These are phyloP conservation scores for Emericellopsis atlantica DNA, from an alignment of 2,329 filamentous ascomycete species.

Conservation along the genomic window DNA sequence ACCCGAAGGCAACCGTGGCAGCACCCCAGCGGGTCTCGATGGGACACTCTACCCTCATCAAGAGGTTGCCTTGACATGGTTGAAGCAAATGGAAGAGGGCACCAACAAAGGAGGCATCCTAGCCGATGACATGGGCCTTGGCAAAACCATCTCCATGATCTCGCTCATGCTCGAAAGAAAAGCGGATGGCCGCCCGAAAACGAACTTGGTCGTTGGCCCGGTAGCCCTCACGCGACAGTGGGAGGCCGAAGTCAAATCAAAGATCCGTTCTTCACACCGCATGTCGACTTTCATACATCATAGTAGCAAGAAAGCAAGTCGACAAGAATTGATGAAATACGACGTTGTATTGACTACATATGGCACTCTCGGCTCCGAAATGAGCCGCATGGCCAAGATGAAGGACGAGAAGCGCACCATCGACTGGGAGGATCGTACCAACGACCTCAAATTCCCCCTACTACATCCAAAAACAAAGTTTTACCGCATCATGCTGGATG, in stretches of 20 bases:
- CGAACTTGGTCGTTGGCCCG: constrained; percentile 73
- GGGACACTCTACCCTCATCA: constrained; percentile 71
- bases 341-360: constrained; percentile 82
- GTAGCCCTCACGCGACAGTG: constrained; percentile 74
- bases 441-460: constrained; percentile 34
- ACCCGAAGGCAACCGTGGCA: constrained; percentile 46
- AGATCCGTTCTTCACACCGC: constrained; percentile 46
- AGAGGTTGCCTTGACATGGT: constrained; percentile 70
- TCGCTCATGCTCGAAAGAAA: constrained; percentile 60
- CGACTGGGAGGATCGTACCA: constrained; percentile 21
- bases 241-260: constrained; percentile 65
- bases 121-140: constrained; percentile 87
- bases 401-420: constrained; percentile 26
- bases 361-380: constrained; percentile 50
- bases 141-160: constrained; percentile 79
- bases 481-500: constrained; percentile 73
- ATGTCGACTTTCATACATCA: constrained; percentile 61
- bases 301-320: constrained; percentile 45
- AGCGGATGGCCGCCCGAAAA: constrained; percentile 37
- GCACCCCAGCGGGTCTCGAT: constrained; percentile 56
- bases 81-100: constrained; percentile 66
- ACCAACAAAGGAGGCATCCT: constrained; percentile 78
- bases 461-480: constrained; percentile 53
- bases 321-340: constrained; percentile 48
- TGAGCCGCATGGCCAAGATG: constrained; percentile 50